Evolutionary conservation across 164 flowering plant species (phyloP).

Genomic region (Umbellularia californica): DNA sequence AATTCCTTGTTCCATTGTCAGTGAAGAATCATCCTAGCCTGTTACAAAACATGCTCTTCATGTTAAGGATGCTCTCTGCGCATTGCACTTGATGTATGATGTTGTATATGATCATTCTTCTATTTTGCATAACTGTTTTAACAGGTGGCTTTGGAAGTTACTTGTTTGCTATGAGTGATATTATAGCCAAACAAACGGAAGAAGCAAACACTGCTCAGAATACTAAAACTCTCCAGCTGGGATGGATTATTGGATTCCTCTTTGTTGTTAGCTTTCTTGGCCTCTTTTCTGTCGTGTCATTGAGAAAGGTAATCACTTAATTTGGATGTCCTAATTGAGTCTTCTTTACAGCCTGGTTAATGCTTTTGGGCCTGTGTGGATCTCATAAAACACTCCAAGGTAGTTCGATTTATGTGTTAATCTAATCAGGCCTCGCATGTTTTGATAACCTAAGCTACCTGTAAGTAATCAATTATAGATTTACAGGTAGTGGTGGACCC

Average conservation of each 20-base stretch:
- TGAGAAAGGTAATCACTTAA: conserved; percentile 41
- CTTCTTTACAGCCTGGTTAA: too few species aligned
- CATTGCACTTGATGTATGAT: too few species aligned
- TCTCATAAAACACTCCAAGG: too few species aligned
- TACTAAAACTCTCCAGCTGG: conserved; percentile 32
- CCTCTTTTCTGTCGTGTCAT: conserved; percentile 50
- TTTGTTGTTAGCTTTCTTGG: conserved; percentile 60
- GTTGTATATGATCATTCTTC: too few species aligned
- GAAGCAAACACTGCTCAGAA: conserved; percentile 15
- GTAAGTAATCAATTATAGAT: not conserved
- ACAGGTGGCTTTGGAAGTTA: conserved; percentile 61
- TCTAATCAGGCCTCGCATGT: not conserved
- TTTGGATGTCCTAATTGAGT: not conserved
- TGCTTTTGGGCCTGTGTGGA: too few species aligned
- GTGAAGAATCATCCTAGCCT: too few species aligned
- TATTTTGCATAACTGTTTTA: not conserved
- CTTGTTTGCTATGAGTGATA: conserved; percentile 45
- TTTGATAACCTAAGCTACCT: not conserved
- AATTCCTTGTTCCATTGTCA: too few species aligned
- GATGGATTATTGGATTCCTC: conserved; percentile 57
- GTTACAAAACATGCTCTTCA: too few species aligned
- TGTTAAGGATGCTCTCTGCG: too few species aligned
- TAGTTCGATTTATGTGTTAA: too few species aligned
- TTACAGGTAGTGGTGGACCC: too few species aligned
- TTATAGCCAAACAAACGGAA: conserved; percentile 26